Percentiles rank a stretch among this genome's conserved stretches.
These are phyloP conservation scores for Picochlorum sp. DNA, from an alignment of 139 green algal genomes.

Conservation along the genomic window DNA sequence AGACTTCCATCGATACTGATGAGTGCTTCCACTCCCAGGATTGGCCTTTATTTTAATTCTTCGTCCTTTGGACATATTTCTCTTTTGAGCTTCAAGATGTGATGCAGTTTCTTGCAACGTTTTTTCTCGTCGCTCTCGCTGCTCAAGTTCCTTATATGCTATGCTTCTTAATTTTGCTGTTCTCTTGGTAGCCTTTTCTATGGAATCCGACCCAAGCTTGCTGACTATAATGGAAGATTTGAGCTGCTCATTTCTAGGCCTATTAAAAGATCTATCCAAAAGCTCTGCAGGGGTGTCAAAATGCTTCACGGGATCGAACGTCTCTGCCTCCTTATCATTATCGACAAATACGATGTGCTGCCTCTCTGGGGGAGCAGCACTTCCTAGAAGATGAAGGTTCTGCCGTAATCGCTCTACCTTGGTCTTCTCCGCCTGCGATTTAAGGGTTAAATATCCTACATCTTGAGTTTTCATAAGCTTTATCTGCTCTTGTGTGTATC, in stretches of 20 bases:
- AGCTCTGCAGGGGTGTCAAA: slow-evolving; percentile 73
- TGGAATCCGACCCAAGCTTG: neutral
- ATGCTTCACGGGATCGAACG: slow-evolving; percentile 51
- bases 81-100: slow-evolving; percentile 56
- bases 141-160: slow-evolving; percentile 69
- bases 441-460: slow-evolving; percentile 66
- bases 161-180: slow-evolving; percentile 22
- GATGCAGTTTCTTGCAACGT: slow-evolving; percentile 41
- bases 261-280: slow-evolving; percentile 66
- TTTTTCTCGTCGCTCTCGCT: slow-evolving; percentile 49
- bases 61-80: slow-evolving; percentile 59
- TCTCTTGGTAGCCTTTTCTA: slow-evolving; percentile 1
- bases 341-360: slow-evolving; percentile 75
- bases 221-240: slow-evolving; percentile 6
- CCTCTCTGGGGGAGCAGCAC: slow-evolving; percentile 16
- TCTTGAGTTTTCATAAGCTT: slow-evolving; percentile 92
- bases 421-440: slow-evolving; percentile 64
- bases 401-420: slow-evolving; percentile 64
- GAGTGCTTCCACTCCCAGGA: slow-evolving; percentile 6
- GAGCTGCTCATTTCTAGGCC: slow-evolving; percentile 37
- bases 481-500: slow-evolving; percentile 86
- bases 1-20: slow-evolving; percentile 21
- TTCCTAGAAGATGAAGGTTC: slow-evolving; percentile 77
- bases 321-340: slow-evolving; percentile 7
- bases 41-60: slow-evolving; percentile 63